Evolutionary conservation across 192 early-diverging fungal genomes (phyloP), one percentile per base, ranked within the genome.

Genomic region (Coemansia sp.): DNA sequence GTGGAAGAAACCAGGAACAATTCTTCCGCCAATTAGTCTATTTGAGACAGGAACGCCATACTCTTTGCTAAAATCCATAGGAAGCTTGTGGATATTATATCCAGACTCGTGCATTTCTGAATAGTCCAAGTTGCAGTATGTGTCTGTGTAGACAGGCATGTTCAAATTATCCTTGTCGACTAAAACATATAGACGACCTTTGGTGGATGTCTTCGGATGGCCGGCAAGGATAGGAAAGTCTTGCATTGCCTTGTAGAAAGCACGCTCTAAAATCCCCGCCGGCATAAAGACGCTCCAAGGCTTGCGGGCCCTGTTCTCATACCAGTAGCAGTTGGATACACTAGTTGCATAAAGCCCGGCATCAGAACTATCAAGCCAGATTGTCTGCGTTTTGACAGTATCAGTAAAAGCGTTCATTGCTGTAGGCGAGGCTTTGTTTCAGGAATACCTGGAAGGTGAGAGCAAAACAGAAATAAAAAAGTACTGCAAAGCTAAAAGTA

Each of bases 171-270:
- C 16, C 17, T 22, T 19, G 22, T 77, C 56, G 1, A 71, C 56
- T 4, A 49, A 41, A 7, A 76, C n/a, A 5, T 64, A n/a, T 2
- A 13, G 20, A 11, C 55, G 46, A 0, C 75, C 62, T 7, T 64
- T 42, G 8, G 42, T 7, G 3, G 37, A 61, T 6, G 50, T 16
- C n/a, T 9, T 59, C 12, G 67, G 3, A 20, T 57, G 46, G 0
- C 75, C 75, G 3, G 50, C 61, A 1, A 77, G 38, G 19, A 77
- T 61, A 1, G 75, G 66, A 42, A 71, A 77, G n/a, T 72, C 66
- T 16, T 68, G 19, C 4, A 77, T 6, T 0, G 65, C 37, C 42
- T 5, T 65, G 12, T 60, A 61, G 42, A 77, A 77, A 7, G 75
- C 66, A 20, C 37, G 42, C 7, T 51, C 59, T 5, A 77, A 20